These are phyloP conservation scores for Torrubiellomyces zombiae DNA, from an alignment of 2,329 filamentous ascomycete species.

Conservation along the genomic window DNA sequence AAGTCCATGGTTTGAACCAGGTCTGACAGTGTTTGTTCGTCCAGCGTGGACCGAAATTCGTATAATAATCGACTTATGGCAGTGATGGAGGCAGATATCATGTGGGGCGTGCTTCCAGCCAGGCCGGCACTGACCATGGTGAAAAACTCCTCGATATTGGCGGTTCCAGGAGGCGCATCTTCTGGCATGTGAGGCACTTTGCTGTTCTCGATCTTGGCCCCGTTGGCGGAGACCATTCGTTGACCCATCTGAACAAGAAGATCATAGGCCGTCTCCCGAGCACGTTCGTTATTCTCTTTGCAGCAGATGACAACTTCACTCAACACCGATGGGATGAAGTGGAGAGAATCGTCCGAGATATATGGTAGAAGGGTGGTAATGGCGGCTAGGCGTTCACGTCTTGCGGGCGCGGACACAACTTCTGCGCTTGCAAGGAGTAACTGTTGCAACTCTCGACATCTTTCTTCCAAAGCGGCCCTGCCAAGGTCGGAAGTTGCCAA, in stretches of 20 bases:
- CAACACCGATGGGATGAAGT: conserved; percentile 83
- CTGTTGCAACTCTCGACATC: conserved; percentile 64
- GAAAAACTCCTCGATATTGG: conserved; percentile 86
- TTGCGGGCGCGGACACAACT: conserved; percentile 72
- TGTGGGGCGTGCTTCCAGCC: conserved; percentile 82
- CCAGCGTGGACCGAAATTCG: conserved; percentile 63
- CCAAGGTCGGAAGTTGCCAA: conserved; percentile 69
- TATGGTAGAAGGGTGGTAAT: conserved; percentile 67
- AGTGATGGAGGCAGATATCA: conserved; percentile 95
- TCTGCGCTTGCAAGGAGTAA: conserved; percentile 65
- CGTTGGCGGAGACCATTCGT: conserved; percentile 50
- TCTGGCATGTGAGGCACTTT: conserved; percentile 76
- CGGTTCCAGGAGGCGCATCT: conserved; percentile 59
- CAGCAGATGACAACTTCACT: conserved; percentile 91
- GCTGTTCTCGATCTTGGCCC: conserved; percentile 64
- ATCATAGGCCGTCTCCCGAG: conserved; percentile 76
- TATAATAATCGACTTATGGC: conserved; percentile 86
- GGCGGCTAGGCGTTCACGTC: conserved; percentile 71
- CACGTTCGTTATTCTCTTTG: conserved; percentile 95
- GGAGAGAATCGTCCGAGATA: conserved; percentile 60
- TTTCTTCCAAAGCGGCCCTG: conserved; percentile 55
- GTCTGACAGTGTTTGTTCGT: conserved; percentile 55
- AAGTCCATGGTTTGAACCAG: conserved; percentile 90
- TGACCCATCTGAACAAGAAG: conserved; percentile 78
- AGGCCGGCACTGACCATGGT: conserved; percentile 96